These are phyloP conservation scores for Pseudogymnoascus destructans DNA, from an alignment of 2,329 filamentous ascomycete species.

Conservation along the genomic window DNA sequence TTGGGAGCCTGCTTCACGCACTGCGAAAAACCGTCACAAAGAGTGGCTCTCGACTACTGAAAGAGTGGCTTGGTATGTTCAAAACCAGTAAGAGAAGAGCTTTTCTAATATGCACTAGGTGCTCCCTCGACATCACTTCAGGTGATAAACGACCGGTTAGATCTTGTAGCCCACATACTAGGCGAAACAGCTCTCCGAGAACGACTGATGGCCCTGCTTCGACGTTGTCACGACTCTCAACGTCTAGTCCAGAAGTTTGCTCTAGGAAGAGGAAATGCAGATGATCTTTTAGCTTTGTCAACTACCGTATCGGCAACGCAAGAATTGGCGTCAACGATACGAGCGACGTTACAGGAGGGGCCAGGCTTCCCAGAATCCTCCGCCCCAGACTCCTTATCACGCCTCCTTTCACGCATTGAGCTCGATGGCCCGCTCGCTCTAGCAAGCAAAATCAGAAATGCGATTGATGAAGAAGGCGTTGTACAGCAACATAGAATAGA, in stretches of 20 bases:
- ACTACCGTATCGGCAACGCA: constrained; percentile 66
- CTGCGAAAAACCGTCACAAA: constrained; percentile 82
- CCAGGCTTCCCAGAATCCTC: background rate
- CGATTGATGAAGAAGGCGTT: constrained; percentile 91
- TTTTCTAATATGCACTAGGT: constrained; percentile 30
- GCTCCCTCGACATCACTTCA: constrained; percentile 78
- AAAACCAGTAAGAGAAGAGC: background rate
- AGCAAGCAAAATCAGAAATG: constrained; percentile 55
- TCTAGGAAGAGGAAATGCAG: constrained; percentile 77
- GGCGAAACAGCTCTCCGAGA: constrained; percentile 55
- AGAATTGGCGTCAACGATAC: constrained; percentile 43
- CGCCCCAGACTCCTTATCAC: constrained; percentile 29
- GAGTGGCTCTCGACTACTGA: constrained; percentile 72
- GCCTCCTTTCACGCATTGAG: constrained; percentile 44
- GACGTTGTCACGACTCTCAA: constrained; percentile 70
- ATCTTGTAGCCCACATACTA: constrained; percentile 68
- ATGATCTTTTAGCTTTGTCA: constrained; percentile 75
- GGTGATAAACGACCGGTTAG: constrained; percentile 65
- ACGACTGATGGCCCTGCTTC: constrained; percentile 52
- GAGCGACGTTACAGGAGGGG: constrained; percentile 14
- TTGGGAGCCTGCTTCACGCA: constrained; percentile 82
- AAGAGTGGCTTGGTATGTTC: constrained; percentile 61
- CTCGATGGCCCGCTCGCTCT: constrained; percentile 55
- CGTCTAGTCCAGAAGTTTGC: constrained; percentile 90
- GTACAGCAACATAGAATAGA: constrained; percentile 65